Base-by-base conservation (phyloP, 2,329 filamentous ascomycete genomes). In the Colletotrichum sp. region DNA sequence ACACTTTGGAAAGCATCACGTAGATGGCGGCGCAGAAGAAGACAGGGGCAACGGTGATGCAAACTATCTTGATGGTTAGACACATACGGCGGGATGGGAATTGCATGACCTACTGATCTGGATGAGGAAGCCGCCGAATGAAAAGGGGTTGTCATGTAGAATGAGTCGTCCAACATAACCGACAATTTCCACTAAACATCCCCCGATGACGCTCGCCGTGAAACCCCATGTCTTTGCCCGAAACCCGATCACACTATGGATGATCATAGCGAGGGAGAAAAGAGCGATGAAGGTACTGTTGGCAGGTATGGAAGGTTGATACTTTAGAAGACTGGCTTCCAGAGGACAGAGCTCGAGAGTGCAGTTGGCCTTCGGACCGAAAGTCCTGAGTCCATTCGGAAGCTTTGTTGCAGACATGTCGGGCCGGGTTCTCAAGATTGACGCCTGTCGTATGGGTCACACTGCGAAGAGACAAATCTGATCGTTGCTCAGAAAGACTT, bases 141-240 rank as follows among this genome's bases (percentile, higher is more conserved):
- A 84, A 78, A 91, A 94, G 0, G 91, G 90, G 73, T 93, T 90
- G 18, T 87, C 79, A 71, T 90, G 86, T 70, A 92, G 82, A 66
- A 91, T 82, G 18, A 93, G 84, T 8, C 92, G 87, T 0, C 91
- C 92, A 1, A 85, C 83, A 70, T 94, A 94, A 8, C 93, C 93
- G 18, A 93, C 80, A 12, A 93, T 88, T 79, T 93, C 92, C 61
- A 88, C 84, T 1, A 88, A 60, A 75, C 88, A 91, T 8, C 92
- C 92, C 2, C 87, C 79, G 1, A 89, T 80, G 86, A 93, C 90
- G 69, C 84, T 87, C 6, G 78, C 77, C 82, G 85, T 85, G 76
- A 87, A 89, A 71, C 83, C 85, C 83, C 85, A 87, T 6, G 82
- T 83, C 66, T 80, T 83, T 83, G 85, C 87, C 10, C 83, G 79